These are phyloP conservation scores for Colletotrichum tofieldiae DNA, from an alignment of 2,329 filamentous ascomycete genomes.

Conservation along the genomic window DNA sequence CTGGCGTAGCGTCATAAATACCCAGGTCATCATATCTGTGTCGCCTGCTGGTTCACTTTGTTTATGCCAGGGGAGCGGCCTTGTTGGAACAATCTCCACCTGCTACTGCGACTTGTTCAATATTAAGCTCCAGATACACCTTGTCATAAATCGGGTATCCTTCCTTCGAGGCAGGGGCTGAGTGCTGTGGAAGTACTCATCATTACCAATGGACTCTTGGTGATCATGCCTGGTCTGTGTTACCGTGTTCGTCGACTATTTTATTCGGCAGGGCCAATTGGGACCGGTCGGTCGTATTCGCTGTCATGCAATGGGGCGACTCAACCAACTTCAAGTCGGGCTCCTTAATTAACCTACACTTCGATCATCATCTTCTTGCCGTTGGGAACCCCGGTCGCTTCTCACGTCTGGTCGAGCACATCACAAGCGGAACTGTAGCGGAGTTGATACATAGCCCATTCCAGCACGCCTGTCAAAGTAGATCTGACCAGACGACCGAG, in stretches of 20 bases:
- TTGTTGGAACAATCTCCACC: conserved; percentile 58
- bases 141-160: conserved; percentile 64
- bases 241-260: not conserved
- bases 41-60: conserved; percentile 50
- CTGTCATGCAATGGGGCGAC: conserved; percentile 61
- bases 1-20: conserved; percentile 56
- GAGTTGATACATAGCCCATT: conserved; percentile 42
- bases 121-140: conserved; percentile 64
- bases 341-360: conserved; percentile 65
- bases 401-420: conserved; percentile 56
- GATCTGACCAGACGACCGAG: conserved; percentile 32
- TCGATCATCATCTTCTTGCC: conserved; percentile 68
- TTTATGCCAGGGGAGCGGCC: conserved; percentile 56
- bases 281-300: conserved; percentile 63
- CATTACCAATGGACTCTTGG: conserved; percentile 70
- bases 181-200: conserved; percentile 69
- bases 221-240: conserved; percentile 68
- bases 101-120: conserved; percentile 73
- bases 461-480: conserved; percentile 36
- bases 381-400: conserved; percentile 67
- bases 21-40: conserved; percentile 48
- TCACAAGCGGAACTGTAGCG: conserved; percentile 38
- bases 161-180: conserved; percentile 59
- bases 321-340: conserved; percentile 64
- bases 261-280: not conserved